Percentiles rank a stretch among this genome's conserved stretches.
phyloP scores from a whole-genome alignment of 495 filamentous ascomycete genomes.

The Elasticomyces elasticus region DNA sequence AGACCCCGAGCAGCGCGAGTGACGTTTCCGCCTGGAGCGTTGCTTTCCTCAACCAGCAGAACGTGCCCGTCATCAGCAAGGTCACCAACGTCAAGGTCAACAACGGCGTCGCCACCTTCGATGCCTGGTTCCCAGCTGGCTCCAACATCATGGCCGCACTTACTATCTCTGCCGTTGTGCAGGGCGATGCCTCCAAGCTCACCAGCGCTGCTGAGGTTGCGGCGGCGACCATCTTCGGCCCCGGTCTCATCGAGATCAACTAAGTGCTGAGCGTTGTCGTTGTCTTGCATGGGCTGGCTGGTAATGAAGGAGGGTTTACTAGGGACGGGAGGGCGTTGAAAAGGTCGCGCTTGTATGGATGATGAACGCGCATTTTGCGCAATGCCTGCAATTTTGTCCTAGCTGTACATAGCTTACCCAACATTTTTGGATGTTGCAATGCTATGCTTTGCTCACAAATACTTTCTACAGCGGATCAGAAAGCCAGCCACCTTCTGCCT shows the following conservation, averaged over 20 bases:
- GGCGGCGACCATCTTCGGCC: slow-evolving; percentile 15
- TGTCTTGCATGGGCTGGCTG: background rate
- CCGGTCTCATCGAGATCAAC: slow-evolving; percentile 25
- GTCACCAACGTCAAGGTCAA: slow-evolving; percentile 1
- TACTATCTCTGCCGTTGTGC: slow-evolving; percentile 19
- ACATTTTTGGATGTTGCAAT: too few species aligned
- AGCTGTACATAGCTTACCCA: too few species aligned
- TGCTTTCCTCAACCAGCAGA: slow-evolving; percentile 22
- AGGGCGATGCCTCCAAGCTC: background rate
- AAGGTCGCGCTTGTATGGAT: background rate
- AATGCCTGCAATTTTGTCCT: too few species aligned
- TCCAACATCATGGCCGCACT: slow-evolving; percentile 14
- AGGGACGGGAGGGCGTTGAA: background rate
- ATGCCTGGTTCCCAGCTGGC: slow-evolving; percentile 11
- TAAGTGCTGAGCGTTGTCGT: background rate
- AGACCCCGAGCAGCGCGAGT: slow-evolving; percentile 1
- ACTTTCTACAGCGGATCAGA: background rate
- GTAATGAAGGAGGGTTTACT: background rate
- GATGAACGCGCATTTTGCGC: too few species aligned
- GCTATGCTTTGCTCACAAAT: too few species aligned
- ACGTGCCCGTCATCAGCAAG: slow-evolving; percentile 11
- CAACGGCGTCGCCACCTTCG: slow-evolving; percentile 7
- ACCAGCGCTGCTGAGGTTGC: slow-evolving; percentile 15
- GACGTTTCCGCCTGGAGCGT: slow-evolving; percentile 7
- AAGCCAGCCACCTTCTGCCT: slow-evolving; percentile 35